Evolutionary conservation across 2,329 filamentous ascomycete genomes (phyloP), one percentile per base, ranked within the genome.

Genomic region (Exophiala viscosa): DNA sequence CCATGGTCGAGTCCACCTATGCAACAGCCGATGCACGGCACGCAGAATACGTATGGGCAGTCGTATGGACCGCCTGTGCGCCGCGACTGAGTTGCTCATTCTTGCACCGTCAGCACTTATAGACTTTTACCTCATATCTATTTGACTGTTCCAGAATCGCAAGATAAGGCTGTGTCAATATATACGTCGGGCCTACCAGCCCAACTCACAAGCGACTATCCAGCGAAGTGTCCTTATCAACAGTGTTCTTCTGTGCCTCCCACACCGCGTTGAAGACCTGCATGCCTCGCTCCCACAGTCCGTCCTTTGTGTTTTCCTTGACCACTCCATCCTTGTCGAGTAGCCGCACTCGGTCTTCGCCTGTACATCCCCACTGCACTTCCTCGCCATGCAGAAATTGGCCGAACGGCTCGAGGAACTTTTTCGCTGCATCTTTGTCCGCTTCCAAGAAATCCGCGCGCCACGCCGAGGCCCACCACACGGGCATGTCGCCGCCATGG

Each of bases 381-480:
- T 49, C n/a, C 38, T 57, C 50, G 8, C 61, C 61, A 13, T 52
- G 40, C 44, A 63, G 34, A 40, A 62, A 62, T 15, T 55, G 45
- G 8, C 50, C 60, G 41, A 63, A 63, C 2, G 60, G 60, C 40
- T 48, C 47, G 32, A 63, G 36, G 46, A 63, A 61, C 5, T 52
- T 48, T 32, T 53, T 36, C 13, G 52, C 41, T 6, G 44, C 52
- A 17, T 36, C 34, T 34, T 54, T 58, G 45, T 63, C 61, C 38
- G 50, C 14, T 4, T 54, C 57, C 14, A 48, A 47, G 45, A 46
- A 62, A 38, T 60, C 60, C 15, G 50, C 51, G 14, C 61, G 52
- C 50, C 52, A 63, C 8, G 60, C 60, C 34, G 44, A 50, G n/a
- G 48, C 47, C 61, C 61, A 63, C 60, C 60, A 63, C 14, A 63